phyloP scores from a whole-genome alignment of 352 stramenopile genomes.

The Phytopythium aichiense region DNA sequence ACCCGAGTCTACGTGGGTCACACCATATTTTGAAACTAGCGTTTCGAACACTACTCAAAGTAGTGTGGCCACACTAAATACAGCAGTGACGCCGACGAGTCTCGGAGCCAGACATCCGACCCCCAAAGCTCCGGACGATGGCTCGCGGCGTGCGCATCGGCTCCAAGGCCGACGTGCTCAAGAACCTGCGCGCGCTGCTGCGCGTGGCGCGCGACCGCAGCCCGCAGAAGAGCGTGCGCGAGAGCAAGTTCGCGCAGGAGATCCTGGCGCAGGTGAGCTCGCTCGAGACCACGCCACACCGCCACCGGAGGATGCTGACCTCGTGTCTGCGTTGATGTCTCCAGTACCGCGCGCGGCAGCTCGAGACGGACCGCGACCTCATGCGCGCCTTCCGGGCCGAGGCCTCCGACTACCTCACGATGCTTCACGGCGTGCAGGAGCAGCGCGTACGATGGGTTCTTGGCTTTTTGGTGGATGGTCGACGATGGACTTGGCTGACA shows the following conservation, averaged over 20 bases:
- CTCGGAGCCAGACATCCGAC: neutral
- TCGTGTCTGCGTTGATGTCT: neutral
- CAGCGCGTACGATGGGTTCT: slow-evolving; percentile 48
- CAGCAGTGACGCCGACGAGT: neutral
- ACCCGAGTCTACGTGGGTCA: neutral
- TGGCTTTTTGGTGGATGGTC: too few relatives aligned
- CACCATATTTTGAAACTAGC: neutral
- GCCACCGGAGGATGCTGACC: neutral
- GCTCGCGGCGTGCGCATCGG: slow-evolving; percentile 68
- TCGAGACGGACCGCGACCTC: slow-evolving; percentile 67
- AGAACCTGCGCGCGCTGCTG: slow-evolving; percentile 70
- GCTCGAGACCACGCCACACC: too few relatives aligned
- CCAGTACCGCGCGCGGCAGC: slow-evolving; percentile 67
- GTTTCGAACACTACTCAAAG: neutral
- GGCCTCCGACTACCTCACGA: slow-evolving; percentile 63
- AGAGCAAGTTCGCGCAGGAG: slow-evolving; percentile 71
- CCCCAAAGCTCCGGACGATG: slow-evolving; percentile 25
- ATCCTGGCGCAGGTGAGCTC: slow-evolving; percentile 59
- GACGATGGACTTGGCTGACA: too few relatives aligned
- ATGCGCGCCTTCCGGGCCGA: slow-evolving; percentile 72
- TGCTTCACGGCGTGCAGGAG: slow-evolving; percentile 66
- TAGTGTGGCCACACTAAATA: neutral
- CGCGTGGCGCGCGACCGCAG: slow-evolving; percentile 60
- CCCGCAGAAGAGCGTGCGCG: slow-evolving; percentile 32
- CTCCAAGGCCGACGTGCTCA: slow-evolving; percentile 78